Evolutionary conservation across 257 asterid genomes (phyloP).

Genomic region (Voacanga thouarsii): DNA sequence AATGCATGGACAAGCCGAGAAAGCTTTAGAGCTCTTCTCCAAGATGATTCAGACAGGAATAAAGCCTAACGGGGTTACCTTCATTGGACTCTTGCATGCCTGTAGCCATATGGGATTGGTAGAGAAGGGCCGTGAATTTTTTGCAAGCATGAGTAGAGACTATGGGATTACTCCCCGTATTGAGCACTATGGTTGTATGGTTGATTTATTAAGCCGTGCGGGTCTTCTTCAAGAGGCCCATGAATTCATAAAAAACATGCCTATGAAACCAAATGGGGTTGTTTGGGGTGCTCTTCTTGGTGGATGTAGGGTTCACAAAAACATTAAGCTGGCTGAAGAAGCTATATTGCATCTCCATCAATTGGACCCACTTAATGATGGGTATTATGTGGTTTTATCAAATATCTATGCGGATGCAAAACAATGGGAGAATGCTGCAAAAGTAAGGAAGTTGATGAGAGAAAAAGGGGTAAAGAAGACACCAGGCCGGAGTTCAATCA

Average conservation of each 20-base stretch:
- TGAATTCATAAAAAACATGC: slow-evolving; percentile 46
- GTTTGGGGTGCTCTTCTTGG: slow-evolving; percentile 81
- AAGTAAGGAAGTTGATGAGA: slow-evolving; percentile 50
- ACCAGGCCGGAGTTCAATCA: slow-evolving; percentile 45
- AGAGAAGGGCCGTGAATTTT: slow-evolving; percentile 43
- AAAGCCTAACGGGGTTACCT: slow-evolving; percentile 60
- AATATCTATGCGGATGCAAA: slow-evolving; percentile 47
- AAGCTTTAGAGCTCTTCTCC: slow-evolving; percentile 50
- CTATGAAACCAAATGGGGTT: slow-evolving; percentile 48
- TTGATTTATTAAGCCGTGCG: slow-evolving; percentile 63
- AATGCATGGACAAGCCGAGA: slow-evolving; percentile 52
- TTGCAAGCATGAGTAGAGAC: slow-evolving; percentile 49
- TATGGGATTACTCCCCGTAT: slow-evolving; percentile 43
- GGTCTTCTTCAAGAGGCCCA: slow-evolving; percentile 62
- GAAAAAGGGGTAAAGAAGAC: slow-evolving; percentile 49
- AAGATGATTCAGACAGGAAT: slow-evolving; percentile 47
- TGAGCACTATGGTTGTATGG: slow-evolving; percentile 81
- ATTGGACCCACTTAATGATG: slow-evolving; percentile 53
- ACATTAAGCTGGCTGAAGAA: slow-evolving; percentile 55
- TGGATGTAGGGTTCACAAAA: slow-evolving; percentile 61
- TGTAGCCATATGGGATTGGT: slow-evolving; percentile 68
- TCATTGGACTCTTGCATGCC: slow-evolving; percentile 59
- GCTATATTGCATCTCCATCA: slow-evolving; percentile 39
- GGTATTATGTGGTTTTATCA: slow-evolving; percentile 54
- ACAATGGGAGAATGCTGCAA: slow-evolving; percentile 47